These are phyloP conservation scores for Lentinula lateritia DNA, from an alignment of 768 basidiomycete genomes.

Conservation along the genomic window DNA sequence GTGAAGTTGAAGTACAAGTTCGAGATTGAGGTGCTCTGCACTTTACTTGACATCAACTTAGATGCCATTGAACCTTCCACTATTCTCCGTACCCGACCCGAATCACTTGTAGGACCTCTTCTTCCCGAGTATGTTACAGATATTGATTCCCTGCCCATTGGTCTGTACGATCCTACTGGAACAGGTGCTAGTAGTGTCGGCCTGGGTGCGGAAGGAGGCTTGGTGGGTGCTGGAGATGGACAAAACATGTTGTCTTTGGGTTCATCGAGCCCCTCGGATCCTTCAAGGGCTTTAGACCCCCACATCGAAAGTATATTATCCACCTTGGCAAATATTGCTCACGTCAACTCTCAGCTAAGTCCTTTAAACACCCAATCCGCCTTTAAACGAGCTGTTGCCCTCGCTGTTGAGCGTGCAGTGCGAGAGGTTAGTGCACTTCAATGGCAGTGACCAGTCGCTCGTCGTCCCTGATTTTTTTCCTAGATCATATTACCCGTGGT, in stretches of 20 bases:
- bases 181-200: conserved; percentile 24
- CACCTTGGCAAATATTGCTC: conserved; percentile 64
- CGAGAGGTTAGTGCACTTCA: conserved; percentile 64
- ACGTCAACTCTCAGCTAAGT: conserved; percentile 71
- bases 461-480: conserved; percentile 3
- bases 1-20: conserved; percentile 96
- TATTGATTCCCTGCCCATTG: conserved; percentile 75
- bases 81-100: conserved; percentile 75
- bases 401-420: conserved; percentile 90
- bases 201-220: background rate
- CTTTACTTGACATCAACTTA: conserved; percentile 82
- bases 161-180: conserved; percentile 53
- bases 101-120: conserved; percentile 51
- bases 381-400: conserved; percentile 86
- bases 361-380: conserved; percentile 71
- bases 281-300: conserved; percentile 61
- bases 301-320: conserved; percentile 81
- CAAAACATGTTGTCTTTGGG: conserved; percentile 65
- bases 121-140: conserved; percentile 78
- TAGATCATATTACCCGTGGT: conserved; percentile 96
- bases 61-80: conserved; percentile 80
- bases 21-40: conserved; percentile 97
- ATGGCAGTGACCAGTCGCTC: background rate
- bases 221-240: conserved; percentile 8
- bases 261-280: conserved; percentile 53